These are phyloP conservation scores for Phaeodactylum tricornutum DNA, from an alignment of 108 stramenopile species.

Conservation along the genomic window DNA sequence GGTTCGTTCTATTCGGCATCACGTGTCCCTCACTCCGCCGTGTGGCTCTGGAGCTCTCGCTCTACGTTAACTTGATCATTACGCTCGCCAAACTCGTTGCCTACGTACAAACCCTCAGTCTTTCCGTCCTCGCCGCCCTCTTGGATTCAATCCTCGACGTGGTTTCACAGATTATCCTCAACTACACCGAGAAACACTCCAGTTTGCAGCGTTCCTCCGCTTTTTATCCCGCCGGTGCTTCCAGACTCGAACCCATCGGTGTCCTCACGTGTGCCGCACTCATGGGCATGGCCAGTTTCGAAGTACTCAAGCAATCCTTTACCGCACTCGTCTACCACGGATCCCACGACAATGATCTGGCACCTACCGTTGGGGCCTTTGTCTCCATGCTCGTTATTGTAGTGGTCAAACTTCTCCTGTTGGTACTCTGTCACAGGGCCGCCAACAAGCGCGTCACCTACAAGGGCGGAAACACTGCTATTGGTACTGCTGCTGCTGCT, in stretches of 20 bases:
- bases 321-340: slow-evolving; percentile 13
- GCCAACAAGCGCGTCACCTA: neutral
- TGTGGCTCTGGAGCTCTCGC: slow-evolving; percentile 63
- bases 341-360: slow-evolving; percentile 12
- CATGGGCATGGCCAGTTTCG: slow-evolving; percentile 90
- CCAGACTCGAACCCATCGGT: slow-evolving; percentile 86
- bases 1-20: no score
- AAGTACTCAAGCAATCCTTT: slow-evolving; percentile 75
- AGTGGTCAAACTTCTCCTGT: slow-evolving; percentile 60
- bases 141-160: slow-evolving; percentile 87
- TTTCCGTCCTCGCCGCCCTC: slow-evolving; percentile 84
- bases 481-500: slow-evolving; percentile 9
- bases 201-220: slow-evolving; percentile 56
- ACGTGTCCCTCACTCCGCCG: slow-evolving; percentile 39
- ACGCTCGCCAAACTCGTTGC: slow-evolving; percentile 68
- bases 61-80: slow-evolving; percentile 76
- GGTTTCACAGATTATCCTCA: slow-evolving; percentile 74
- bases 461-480: neutral
- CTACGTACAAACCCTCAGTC: slow-evolving; percentile 57
- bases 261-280: slow-evolving; percentile 88
- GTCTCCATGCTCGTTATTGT: slow-evolving; percentile 71
- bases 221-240: slow-evolving; percentile 86
- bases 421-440: slow-evolving; percentile 35
- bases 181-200: slow-evolving; percentile 74
- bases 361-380: slow-evolving; percentile 26